Percentiles rank a stretch among this genome's conserved stretches.
phyloP scores from a whole-genome alignment of 768 basidiomycete species.

The Stropharia rugosoannulata region DNA sequence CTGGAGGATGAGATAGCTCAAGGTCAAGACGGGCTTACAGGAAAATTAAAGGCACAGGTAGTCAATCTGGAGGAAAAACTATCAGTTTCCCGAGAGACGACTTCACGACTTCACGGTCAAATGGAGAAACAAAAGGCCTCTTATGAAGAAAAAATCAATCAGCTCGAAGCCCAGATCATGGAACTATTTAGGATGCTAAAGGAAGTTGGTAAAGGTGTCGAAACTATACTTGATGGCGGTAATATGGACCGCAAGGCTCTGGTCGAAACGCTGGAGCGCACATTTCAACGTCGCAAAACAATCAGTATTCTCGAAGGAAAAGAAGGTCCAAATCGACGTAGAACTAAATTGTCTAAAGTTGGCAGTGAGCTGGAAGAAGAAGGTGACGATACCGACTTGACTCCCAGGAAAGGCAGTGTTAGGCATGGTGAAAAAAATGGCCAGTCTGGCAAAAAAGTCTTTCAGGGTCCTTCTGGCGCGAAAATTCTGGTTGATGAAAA shows the following conservation, averaged over 20 bases:
- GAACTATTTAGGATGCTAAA: constrained; percentile 94
- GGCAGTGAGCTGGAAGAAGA: constrained; percentile 31
- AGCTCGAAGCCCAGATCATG: constrained; percentile 90
- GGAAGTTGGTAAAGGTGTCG: constrained; percentile 76
- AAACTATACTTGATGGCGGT: constrained; percentile 67
- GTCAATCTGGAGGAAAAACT: constrained; percentile 76
- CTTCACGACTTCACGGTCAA: constrained; percentile 71
- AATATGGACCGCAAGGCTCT: constrained; percentile 81
- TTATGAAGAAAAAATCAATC: constrained; percentile 84
- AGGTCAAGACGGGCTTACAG: constrained; percentile 83
- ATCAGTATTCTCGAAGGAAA: constrained; percentile 85
- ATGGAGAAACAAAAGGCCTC: constrained; percentile 72
- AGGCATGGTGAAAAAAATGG: constrained; percentile 31
- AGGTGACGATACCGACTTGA: constrained; percentile 54
- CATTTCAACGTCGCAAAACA: constrained; percentile 81
- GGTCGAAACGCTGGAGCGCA: constrained; percentile 76
- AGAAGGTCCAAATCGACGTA: constrained; percentile 31
- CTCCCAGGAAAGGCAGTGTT: constrained; percentile 54
- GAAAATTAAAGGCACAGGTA: constrained; percentile 73
- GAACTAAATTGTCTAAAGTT: constrained; percentile 21
- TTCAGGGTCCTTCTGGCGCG: constrained; percentile 29
- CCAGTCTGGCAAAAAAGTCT: constrained; percentile 27
- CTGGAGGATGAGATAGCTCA: constrained; percentile 81
- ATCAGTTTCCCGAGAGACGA: constrained; percentile 74
- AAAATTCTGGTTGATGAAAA: constrained; percentile 40